These are phyloP conservation scores for Psilocybe azurescens DNA, from an alignment of 768 basidiomycete genomes.

Conservation along the genomic window DNA sequence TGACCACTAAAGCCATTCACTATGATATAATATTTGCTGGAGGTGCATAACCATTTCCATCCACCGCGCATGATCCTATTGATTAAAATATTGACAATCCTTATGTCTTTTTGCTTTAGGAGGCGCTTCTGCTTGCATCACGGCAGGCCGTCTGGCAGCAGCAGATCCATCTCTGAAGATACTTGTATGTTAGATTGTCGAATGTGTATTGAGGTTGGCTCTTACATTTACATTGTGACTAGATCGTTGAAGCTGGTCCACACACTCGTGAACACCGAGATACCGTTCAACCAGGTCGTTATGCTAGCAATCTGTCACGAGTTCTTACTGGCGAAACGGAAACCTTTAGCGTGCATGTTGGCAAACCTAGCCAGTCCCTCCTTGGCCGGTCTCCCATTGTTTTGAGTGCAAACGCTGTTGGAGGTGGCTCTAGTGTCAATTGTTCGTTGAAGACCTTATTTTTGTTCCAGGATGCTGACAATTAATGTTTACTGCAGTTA, in stretches of 20 bases:
- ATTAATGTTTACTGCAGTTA: constrained; percentile 33
- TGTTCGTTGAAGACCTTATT: constrained; percentile 38
- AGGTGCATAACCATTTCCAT: constrained; percentile 38
- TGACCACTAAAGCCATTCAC: neutral
- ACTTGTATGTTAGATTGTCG: constrained; percentile 35
- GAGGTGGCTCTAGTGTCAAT: constrained; percentile 70
- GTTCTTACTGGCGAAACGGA: constrained; percentile 27
- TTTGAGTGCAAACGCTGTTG: constrained; percentile 53
- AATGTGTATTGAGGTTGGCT: neutral
- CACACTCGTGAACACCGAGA: constrained; percentile 48
- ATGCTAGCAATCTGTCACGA: constrained; percentile 41
- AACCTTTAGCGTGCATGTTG: constrained; percentile 50
- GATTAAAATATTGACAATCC: neutral
- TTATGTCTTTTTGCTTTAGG: constrained; percentile 30
- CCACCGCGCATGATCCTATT: neutral
- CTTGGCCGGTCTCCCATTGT: constrained; percentile 50
- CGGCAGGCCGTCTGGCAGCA: constrained; percentile 57
- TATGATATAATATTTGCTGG: constrained; percentile 63
- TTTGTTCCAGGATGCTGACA: neutral
- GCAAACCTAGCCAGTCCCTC: constrained; percentile 46
- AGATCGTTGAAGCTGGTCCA: constrained; percentile 64
- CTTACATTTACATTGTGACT: neutral
- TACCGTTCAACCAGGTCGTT: constrained; percentile 61
- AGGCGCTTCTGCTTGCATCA: constrained; percentile 60
- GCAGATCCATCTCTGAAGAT: constrained; percentile 60